Evolutionary conservation across 306 rosid genomes (phyloP).

Genomic region (Cyclanthera cordifolia): DNA sequence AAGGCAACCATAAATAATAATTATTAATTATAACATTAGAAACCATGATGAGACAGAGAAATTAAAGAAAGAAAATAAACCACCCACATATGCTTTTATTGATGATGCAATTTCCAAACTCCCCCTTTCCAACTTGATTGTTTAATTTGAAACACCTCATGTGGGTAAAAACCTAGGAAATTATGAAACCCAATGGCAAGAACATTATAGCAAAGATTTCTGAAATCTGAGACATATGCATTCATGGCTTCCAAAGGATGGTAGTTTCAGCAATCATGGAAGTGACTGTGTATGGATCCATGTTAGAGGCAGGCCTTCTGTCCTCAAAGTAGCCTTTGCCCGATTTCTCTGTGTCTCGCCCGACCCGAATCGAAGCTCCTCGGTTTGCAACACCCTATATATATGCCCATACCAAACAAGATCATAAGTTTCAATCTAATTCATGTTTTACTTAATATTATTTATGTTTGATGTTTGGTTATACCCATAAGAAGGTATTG

Average conservation of each 20-base stretch:
- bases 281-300: constrained; percentile 66
- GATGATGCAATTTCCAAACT: not conserved
- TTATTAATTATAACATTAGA: no score
- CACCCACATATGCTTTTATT: not conserved
- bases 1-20: no score
- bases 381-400: constrained; percentile 66
- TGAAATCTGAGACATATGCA: no score
- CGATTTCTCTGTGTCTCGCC: constrained; percentile 52
- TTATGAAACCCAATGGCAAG: not conserved
- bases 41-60: no score
- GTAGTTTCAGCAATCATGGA: constrained; percentile 66
- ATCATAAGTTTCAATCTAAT: not conserved
- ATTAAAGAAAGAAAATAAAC: not conserved
- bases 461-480: not conserved
- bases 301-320: constrained; percentile 71
- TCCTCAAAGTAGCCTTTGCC: constrained; percentile 67
- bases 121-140: not conserved
- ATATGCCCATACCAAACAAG: not conserved
- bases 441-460: no score
- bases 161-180: not conserved
- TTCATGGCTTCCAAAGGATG: constrained; percentile 55
- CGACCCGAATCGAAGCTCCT: constrained; percentile 60
- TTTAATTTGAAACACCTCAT: not conserved
- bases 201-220: not conserved
- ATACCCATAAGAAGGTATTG: constrained; percentile 59